Conservation (phyloP, 441 rosid species). For the Gossypium trilobum region DNA sequence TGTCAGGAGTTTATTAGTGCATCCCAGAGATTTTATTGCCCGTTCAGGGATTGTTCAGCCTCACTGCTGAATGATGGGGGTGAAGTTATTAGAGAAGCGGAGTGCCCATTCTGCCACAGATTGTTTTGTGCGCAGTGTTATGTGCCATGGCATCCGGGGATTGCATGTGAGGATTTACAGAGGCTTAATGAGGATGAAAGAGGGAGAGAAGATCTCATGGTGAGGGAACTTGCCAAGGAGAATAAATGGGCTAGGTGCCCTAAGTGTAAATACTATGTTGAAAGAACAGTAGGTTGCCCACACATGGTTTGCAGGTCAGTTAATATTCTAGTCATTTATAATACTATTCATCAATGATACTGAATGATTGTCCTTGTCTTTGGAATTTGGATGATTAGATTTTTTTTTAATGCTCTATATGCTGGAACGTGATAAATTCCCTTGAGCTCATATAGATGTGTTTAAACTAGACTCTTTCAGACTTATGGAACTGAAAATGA, state of each 20-base stretch:
- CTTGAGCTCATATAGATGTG: neutral
- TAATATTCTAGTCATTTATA: neutral
- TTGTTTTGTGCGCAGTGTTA: conserved; percentile 34
- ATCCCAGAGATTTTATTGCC: conserved; percentile 29
- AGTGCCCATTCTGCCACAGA: conserved; percentile 37
- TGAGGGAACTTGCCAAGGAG: conserved; percentile 29
- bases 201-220: conserved; percentile 34
- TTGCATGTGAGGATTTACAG: conserved; percentile 25
- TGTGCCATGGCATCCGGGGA: conserved; percentile 40
- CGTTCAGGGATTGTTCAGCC: conserved; percentile 35
- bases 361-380: neutral
- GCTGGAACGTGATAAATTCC: neutral
- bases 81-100: conserved; percentile 21
- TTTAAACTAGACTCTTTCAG: neutral
- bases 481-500: neutral
- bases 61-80: conserved; percentile 26
- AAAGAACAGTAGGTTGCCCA: conserved; percentile 33
- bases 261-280: conserved; percentile 35
- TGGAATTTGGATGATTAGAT: neutral
- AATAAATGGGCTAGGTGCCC: conserved; percentile 38
- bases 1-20: conserved; percentile 20
- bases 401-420: neutral
- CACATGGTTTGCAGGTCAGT: conserved; percentile 40
- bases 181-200: conserved; percentile 30
- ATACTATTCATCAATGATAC: neutral